phyloP scores from a whole-genome alignment of 805 yeast species.

The Huiozyma naganishii region DNA sequence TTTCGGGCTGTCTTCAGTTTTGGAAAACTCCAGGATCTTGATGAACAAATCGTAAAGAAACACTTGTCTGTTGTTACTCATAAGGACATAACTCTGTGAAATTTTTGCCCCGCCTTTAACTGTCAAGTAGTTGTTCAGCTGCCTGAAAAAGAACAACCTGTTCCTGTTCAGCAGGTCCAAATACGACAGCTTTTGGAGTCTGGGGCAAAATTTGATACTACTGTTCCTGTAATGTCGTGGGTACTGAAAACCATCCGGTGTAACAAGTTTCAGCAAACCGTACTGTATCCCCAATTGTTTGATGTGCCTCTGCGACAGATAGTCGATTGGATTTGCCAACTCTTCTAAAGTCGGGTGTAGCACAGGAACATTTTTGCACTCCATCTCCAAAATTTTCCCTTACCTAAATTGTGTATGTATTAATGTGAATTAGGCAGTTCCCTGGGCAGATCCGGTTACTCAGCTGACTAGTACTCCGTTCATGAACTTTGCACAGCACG shows the following conservation, averaged over 20 bases:
- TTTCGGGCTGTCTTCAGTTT: not conserved
- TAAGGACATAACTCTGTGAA: too few relatives aligned
- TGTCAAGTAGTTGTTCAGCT: slow-evolving; percentile 42
- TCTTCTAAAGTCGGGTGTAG: slow-evolving; percentile 45
- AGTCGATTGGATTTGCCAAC: slow-evolving; percentile 54
- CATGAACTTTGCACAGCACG: too few relatives aligned
- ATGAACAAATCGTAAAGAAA: slow-evolving; percentile 33
- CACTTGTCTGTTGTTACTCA: slow-evolving; percentile 3
- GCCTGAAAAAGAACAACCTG: slow-evolving; percentile 50
- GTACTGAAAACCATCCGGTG: slow-evolving; percentile 44
- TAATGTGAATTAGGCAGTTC: too few relatives aligned
- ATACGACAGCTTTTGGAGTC: slow-evolving; percentile 59
- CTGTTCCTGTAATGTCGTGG: slow-evolving; percentile 43
- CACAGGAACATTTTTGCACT: slow-evolving; percentile 38
- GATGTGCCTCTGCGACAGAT: slow-evolving; percentile 42
- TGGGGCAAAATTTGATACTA: slow-evolving; percentile 52
- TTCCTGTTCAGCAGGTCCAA: slow-evolving; percentile 53
- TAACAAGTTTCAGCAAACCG: slow-evolving; percentile 69
- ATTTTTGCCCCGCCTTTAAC: not conserved
- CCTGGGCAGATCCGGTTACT: too few relatives aligned
- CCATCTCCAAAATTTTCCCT: not conserved
- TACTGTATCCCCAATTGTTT: slow-evolving; percentile 38
- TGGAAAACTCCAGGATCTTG: slow-evolving; percentile 18
- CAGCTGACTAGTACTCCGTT: too few relatives aligned
- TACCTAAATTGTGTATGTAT: too few relatives aligned